Evolutionary conservation across 2,329 filamentous ascomycete species (phyloP).

Genomic region (Zelopaecilomyces penicillatus): DNA sequence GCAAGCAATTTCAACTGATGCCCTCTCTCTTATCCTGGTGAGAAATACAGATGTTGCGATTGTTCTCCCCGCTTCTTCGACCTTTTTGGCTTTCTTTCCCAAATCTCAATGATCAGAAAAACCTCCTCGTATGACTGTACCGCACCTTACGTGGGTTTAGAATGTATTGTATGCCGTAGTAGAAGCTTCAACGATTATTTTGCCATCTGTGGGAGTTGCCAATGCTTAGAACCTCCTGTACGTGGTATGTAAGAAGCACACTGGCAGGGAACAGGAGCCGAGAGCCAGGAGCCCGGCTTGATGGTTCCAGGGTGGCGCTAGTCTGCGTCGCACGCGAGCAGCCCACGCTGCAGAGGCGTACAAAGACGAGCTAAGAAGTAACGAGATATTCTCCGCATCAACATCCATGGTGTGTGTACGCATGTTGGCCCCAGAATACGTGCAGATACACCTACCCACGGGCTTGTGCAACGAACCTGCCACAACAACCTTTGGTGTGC

Average conservation of each 20-base stretch:
- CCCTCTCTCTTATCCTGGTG: too few relatives aligned
- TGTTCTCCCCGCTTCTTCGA: too few relatives aligned
- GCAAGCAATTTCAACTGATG: too few relatives aligned
- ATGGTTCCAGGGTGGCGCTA: slow-evolving; percentile 23
- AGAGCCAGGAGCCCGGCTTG: slow-evolving; percentile 19
- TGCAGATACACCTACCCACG: not conserved
- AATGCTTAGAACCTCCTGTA: not conserved
- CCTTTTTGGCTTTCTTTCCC: too few relatives aligned
- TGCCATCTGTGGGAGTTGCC: not conserved
- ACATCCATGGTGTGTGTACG: not conserved
- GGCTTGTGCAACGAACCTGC: too few relatives aligned
- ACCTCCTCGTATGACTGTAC: too few relatives aligned
- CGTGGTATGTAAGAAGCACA: slow-evolving; percentile 1
- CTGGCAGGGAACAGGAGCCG: not conserved
- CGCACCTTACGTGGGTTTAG: too few relatives aligned
- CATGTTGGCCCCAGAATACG: not conserved
- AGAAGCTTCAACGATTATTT: too few relatives aligned
- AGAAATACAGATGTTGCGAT: too few relatives aligned
- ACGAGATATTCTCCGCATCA: slow-evolving; percentile 10
- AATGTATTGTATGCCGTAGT: too few relatives aligned
- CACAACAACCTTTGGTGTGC: too few relatives aligned
- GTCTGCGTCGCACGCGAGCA: slow-evolving; percentile 21
- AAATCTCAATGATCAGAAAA: too few relatives aligned
- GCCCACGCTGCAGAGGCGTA: slow-evolving; percentile 17
- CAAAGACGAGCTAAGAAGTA: slow-evolving; percentile 1